Evolutionary conservation across 768 basidiomycete genomes (phyloP).

Genomic region (Tylopilus plumbeoviolaceoides): DNA sequence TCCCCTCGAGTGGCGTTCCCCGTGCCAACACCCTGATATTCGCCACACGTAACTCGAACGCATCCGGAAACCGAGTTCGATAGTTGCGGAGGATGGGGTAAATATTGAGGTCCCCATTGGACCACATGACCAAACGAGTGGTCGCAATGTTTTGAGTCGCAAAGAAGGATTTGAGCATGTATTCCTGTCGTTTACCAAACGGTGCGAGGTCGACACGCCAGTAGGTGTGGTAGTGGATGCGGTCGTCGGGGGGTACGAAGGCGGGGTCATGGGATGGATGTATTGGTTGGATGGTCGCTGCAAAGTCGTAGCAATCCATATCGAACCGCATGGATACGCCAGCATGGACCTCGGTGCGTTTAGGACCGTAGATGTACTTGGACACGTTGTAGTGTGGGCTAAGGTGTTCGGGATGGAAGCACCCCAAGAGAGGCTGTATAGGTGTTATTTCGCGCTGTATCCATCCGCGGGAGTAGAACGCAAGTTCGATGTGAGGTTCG

Average conservation of each 20-base stretch:
- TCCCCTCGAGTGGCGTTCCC: constrained; percentile 76
- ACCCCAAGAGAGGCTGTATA: constrained; percentile 62
- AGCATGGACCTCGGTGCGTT: constrained; percentile 69
- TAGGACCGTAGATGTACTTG: constrained; percentile 57
- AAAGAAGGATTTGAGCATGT: constrained; percentile 91
- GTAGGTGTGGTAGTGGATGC: constrained; percentile 82
- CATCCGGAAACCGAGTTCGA: constrained; percentile 56
- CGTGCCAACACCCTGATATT: constrained; percentile 63
- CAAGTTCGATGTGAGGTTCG: constrained; percentile 83
- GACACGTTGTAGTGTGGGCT: constrained; percentile 68
- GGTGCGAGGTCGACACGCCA: constrained; percentile 88
- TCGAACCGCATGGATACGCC: constrained; percentile 76
- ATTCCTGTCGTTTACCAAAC: constrained; percentile 80
- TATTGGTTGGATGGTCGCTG: constrained; percentile 63
- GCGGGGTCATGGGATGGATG: not conserved
- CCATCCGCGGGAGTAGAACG: constrained; percentile 77
- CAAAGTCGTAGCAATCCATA: constrained; percentile 91
- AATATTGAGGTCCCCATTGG: constrained; percentile 69
- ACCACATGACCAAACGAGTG: constrained; percentile 82
- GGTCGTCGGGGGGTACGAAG: constrained; percentile 34
- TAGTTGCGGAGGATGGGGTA: constrained; percentile 61
- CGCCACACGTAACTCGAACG: constrained; percentile 67
- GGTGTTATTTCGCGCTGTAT: constrained; percentile 66
- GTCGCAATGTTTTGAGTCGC: constrained; percentile 75
- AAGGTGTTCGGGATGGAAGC: constrained; percentile 62